Evolutionary conservation across 2,329 filamentous ascomycete genomes (phyloP).

Genomic region (Cercospora sojina): DNA sequence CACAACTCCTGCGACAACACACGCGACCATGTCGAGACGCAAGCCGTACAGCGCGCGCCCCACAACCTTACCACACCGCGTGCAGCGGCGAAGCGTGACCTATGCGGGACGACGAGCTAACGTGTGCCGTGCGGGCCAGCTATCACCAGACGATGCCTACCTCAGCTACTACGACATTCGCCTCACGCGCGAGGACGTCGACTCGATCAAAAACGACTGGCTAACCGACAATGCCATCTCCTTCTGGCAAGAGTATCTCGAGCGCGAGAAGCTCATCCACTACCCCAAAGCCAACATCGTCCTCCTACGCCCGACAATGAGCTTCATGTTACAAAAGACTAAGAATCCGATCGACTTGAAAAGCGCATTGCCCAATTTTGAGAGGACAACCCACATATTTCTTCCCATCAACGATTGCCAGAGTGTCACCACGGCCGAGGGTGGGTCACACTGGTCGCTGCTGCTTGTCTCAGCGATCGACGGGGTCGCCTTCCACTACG

Average conservation of each 20-base stretch:
- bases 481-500: slow-evolving; percentile 93
- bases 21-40: slow-evolving; percentile 10
- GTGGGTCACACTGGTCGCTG: slow-evolving; percentile 91
- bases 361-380: slow-evolving; percentile 77
- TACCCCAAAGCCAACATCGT: slow-evolving; percentile 84
- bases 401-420: slow-evolving; percentile 89
- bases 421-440: slow-evolving; percentile 75
- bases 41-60: background rate
- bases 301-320: slow-evolving; percentile 88
- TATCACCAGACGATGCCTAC: slow-evolving; percentile 50
- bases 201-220: slow-evolving; percentile 89
- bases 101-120: slow-evolving; percentile 5
- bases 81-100: background rate
- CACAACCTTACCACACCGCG: background rate
- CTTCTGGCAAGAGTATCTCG: slow-evolving; percentile 97
- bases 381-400: slow-evolving; percentile 83
- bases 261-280: slow-evolving; percentile 77
- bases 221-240: slow-evolving; percentile 95
- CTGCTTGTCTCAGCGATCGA: slow-evolving; percentile 87
- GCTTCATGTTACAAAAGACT: slow-evolving; percentile 82
- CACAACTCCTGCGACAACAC: background rate
- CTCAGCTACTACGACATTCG: slow-evolving; percentile 59
- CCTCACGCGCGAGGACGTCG: slow-evolving; percentile 89
- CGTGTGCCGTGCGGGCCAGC: background rate
- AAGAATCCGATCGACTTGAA: slow-evolving; percentile 56